A percentile compares a stretch with the other conserved stretches of the same genome.
These are phyloP conservation scores for Cladosporium sp. DNA, from an alignment of 2,329 filamentous ascomycete genomes.

Conservation along the genomic window DNA sequence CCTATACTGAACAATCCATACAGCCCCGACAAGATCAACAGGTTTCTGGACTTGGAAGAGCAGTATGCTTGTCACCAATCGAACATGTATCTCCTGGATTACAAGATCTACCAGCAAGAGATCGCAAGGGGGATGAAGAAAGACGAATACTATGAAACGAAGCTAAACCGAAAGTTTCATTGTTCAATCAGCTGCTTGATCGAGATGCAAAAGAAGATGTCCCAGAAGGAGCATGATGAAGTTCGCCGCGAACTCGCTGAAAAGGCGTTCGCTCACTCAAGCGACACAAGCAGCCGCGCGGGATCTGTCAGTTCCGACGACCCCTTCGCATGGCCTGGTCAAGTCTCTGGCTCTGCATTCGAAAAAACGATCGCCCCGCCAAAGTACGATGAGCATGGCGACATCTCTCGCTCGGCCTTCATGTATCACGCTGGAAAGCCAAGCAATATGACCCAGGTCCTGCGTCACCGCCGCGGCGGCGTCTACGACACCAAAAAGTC, in stretches of 20 bases:
- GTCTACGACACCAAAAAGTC: neutral
- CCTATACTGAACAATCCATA: neutral
- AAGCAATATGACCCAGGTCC: neutral
- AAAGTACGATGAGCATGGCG: neutral
- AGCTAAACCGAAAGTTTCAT: neutral
- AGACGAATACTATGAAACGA: neutral
- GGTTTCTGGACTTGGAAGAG: neutral
- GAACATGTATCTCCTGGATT: neutral
- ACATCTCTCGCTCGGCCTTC: neutral
- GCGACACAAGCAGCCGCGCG: neutral
- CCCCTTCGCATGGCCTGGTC: neutral
- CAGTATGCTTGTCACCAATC: neutral
- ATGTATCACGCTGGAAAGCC: neutral
- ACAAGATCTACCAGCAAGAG: neutral
- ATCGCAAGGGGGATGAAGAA: neutral
- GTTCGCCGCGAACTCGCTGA: slow-evolving; percentile 5
- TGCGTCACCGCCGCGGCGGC: neutral
- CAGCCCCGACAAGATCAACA: neutral
- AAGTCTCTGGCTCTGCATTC: neutral
- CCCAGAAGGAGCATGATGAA: slow-evolving; percentile 15
- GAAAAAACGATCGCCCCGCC: neutral
- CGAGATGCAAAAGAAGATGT: slow-evolving; percentile 9
- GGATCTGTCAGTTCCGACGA: neutral
- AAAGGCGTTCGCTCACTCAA: neutral
- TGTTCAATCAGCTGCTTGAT: neutral